phyloP scores from a whole-genome alignment of 1,284 basidiomycete species.

The Rhodotorula sp. region DNA sequence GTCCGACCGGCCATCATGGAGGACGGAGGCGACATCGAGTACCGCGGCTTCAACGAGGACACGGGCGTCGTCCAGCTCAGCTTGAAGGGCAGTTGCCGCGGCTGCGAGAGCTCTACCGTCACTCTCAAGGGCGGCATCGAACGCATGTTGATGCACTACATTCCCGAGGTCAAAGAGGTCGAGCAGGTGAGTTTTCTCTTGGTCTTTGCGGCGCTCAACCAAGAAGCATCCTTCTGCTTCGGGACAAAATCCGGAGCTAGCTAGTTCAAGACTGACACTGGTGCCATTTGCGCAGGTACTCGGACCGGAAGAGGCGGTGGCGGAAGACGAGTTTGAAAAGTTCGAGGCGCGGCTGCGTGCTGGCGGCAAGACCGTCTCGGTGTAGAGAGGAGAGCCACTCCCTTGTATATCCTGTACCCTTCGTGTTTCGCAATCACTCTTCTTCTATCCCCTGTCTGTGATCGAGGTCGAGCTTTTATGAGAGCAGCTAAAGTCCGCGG shows the following conservation, averaged over 20 bases:
- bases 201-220: too few relatives aligned
- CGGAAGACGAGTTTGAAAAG: constrained; percentile 86
- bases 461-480: too few relatives aligned
- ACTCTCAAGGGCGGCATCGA: constrained; percentile 92
- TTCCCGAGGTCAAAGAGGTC: constrained; percentile 92
- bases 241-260: not conserved
- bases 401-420: not conserved
- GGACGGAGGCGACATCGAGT: constrained; percentile 71
- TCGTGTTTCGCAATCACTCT: too few relatives aligned
- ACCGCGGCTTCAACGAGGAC: constrained; percentile 56
- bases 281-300: constrained; percentile 60
- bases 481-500: too few relatives aligned
- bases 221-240: too few relatives aligned
- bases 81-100: constrained; percentile 93
- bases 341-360: constrained; percentile 60
- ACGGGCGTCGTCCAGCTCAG: constrained; percentile 66
- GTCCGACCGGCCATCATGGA: constrained; percentile 96
- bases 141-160: constrained; percentile 98
- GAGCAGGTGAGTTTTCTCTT: constrained; percentile 68
- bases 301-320: constrained; percentile 84
- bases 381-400: constrained; percentile 1
- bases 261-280: constrained; percentile 4
- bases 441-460: too few relatives aligned
- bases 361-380: constrained; percentile 37
- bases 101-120: constrained; percentile 87